Conservation (phyloP, 2,329 filamentous ascomycete genomes). For the Westerdykella aurantiaca region DNA sequence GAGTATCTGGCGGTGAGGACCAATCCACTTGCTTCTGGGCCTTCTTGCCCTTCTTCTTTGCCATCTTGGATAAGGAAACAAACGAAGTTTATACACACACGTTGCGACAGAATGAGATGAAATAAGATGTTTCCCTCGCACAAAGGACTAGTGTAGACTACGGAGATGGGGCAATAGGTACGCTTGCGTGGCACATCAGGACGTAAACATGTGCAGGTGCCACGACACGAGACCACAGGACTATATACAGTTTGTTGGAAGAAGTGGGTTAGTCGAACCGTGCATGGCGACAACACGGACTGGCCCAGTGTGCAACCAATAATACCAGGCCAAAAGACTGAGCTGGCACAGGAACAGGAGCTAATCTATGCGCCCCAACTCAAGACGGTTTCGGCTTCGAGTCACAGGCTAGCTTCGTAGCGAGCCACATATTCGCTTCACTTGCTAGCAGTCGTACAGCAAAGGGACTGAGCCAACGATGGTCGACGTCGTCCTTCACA, state of each 20-base stretch:
- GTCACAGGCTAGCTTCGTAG: constrained; percentile 17
- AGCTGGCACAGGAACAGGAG: constrained; percentile 28
- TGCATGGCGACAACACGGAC: constrained; percentile 28
- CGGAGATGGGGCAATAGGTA: constrained; percentile 22
- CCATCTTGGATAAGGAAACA: constrained; percentile 19
- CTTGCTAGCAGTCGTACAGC: constrained; percentile 9
- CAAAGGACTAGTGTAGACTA: constrained; percentile 12
- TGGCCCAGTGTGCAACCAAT: constrained; percentile 27
- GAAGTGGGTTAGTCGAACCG: constrained; percentile 19
- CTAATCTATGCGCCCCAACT: constrained; percentile 31
- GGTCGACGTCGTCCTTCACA: too few species aligned
- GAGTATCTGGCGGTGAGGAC: constrained; percentile 24
- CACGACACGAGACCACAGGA: constrained; percentile 29
- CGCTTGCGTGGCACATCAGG: constrained; percentile 37
- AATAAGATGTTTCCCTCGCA: constrained; percentile 23
- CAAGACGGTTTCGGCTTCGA: constrained; percentile 20
- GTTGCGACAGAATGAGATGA: constrained; percentile 8
- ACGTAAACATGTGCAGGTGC: constrained; percentile 24
- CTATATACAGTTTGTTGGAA: constrained; percentile 31
- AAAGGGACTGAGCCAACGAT: too few species aligned
- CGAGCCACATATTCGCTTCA: constrained; percentile 13
- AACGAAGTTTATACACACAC: constrained; percentile 17
- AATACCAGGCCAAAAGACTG: constrained; percentile 22
- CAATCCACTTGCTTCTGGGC: constrained; percentile 24
- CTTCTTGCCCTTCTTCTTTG: constrained; percentile 29